Conservation (phyloP, 768 basidiomycete species). For the Naganishia vaughanmartiniae region DNA sequence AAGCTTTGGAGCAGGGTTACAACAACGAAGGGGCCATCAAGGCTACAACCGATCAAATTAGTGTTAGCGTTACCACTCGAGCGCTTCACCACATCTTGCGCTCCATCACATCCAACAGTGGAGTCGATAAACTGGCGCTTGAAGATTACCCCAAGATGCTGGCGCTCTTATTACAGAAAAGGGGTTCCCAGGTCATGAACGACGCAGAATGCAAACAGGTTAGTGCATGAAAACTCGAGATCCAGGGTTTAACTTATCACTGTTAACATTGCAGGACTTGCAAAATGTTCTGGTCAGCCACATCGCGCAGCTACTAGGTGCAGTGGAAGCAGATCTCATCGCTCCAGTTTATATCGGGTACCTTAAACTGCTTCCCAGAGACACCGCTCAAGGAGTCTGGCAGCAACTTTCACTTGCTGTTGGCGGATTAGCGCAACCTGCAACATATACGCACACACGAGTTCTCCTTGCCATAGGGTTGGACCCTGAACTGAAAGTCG, state of each 20-base stretch:
- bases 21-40: neutral
- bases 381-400: constrained; percentile 3
- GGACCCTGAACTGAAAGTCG: neutral
- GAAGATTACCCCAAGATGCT: constrained; percentile 26
- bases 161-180: neutral
- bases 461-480: constrained; percentile 26
- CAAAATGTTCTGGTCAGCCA: neutral
- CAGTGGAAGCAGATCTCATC: constrained; percentile 1
- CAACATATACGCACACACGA: constrained; percentile 34
- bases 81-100: neutral
- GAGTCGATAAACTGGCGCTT: neutral
- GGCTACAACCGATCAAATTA: neutral
- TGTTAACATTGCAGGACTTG: neutral
- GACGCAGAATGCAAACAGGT: neutral
- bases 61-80: constrained; percentile 4
- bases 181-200: neutral
- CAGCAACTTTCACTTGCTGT: constrained; percentile 21
- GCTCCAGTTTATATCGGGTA: constrained; percentile 17
- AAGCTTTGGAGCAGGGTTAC: constrained; percentile 28
- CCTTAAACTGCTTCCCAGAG: neutral
- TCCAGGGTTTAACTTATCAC: neutral
- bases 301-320: neutral
- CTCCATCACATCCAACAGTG: neutral
- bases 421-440: constrained; percentile 9
- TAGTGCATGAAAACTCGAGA: neutral